Evolutionary conservation across 2,329 filamentous ascomycete species (phyloP).

Genomic region (Diaporthe aspalathi): DNA sequence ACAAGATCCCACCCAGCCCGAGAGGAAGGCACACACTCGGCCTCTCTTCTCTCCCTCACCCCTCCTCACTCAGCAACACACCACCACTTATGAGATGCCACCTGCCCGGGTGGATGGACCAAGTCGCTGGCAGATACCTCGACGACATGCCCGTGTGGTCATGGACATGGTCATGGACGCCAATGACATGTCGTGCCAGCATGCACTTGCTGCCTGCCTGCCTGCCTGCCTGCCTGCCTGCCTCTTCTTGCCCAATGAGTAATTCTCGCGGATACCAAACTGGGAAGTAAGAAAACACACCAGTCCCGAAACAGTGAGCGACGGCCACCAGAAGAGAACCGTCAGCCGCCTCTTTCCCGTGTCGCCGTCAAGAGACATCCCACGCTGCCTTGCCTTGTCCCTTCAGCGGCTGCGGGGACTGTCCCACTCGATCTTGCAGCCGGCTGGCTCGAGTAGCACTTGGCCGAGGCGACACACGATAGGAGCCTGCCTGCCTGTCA

Average conservation of each 20-base stretch:
- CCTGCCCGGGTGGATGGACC: not conserved
- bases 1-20: not conserved
- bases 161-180: not conserved
- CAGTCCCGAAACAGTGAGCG: constrained; percentile 9
- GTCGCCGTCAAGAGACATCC: constrained; percentile 5
- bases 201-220: no score
- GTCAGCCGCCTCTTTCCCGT: constrained; percentile 18
- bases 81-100: constrained; percentile 1
- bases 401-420: not conserved
- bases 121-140: not conserved
- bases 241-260: constrained; percentile 28
- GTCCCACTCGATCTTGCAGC: constrained; percentile 19
- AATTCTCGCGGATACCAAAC: not conserved
- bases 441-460: not conserved
- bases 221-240: not conserved
- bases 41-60: not conserved
- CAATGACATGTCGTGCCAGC: not conserved
- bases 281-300: not conserved
- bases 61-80: not conserved
- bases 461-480: constrained; percentile 1
- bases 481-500: not conserved
- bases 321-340: not conserved
- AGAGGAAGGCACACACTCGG: constrained; percentile 20
- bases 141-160: no score
- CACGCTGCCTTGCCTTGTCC: not conserved